These are phyloP conservation scores for Cryptosporidium baileyi DNA, from an alignment of 169 alveolate genomes.

Conservation along the genomic window DNA sequence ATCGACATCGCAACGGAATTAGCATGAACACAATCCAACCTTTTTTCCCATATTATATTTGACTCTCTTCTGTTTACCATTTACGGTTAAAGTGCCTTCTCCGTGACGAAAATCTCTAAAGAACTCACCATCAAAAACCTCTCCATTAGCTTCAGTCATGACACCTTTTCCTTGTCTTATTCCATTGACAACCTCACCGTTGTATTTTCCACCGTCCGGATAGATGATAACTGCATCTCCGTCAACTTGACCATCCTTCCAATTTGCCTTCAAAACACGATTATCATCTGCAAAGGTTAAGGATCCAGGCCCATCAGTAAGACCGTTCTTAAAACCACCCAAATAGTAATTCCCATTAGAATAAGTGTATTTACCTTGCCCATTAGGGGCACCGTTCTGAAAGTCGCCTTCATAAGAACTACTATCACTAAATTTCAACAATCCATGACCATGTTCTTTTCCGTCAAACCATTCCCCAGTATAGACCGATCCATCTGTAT, in stretches of 20 bases:
- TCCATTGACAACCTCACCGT: constrained; percentile 71
- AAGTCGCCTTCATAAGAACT: constrained; percentile 73
- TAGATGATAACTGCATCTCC: constrained; percentile 70
- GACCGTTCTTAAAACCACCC: constrained; percentile 67
- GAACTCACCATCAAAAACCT: constrained; percentile 89
- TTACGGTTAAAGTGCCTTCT: constrained; percentile 39
- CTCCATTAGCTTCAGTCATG: constrained; percentile 80
- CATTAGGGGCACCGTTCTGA: constrained; percentile 72
- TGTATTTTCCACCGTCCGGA: constrained; percentile 73
- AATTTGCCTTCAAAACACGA: constrained; percentile 71
- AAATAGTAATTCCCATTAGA: constrained; percentile 72
- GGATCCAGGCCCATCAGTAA: constrained; percentile 68
- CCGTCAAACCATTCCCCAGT: constrained; percentile 75
- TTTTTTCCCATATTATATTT: constrained; percentile 68
- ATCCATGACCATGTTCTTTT: constrained; percentile 73
- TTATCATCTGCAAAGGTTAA: constrained; percentile 58
- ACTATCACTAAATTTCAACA: constrained; percentile 71
- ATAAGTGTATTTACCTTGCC: constrained; percentile 69
- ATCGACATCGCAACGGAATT: neutral
- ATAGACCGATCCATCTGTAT: constrained; percentile 79
- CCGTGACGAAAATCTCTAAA: constrained; percentile 67
- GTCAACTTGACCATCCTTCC: constrained; percentile 72
- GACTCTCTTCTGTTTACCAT: constrained; percentile 65
- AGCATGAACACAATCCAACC: constrained; percentile 67
- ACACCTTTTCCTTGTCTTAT: constrained; percentile 73